These are phyloP conservation scores for Hemileccinum impolitum DNA, from an alignment of 768 basidiomycete species.

Conservation along the genomic window DNA sequence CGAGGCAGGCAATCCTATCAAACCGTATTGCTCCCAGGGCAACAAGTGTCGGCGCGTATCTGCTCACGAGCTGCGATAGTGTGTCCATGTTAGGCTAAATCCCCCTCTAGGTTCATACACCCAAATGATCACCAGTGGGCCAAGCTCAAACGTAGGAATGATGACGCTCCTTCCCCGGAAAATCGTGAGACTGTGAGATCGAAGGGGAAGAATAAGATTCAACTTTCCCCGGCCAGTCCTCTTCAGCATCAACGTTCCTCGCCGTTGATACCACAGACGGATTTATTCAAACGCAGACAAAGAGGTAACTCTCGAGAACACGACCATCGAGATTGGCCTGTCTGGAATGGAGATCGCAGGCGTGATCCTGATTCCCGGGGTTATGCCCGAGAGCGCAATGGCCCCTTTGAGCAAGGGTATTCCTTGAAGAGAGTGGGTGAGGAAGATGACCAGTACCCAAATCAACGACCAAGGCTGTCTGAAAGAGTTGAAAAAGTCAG, in stretches of 20 bases:
- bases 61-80: constrained; percentile 6
- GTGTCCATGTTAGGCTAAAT: constrained; percentile 5
- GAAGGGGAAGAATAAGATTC: constrained; percentile 22
- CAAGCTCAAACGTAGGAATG: constrained; percentile 18
- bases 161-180: constrained; percentile 19
- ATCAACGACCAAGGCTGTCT: constrained; percentile 26
- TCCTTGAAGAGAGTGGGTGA: constrained; percentile 27
- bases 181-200: constrained; percentile 18
- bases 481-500: constrained; percentile 31
- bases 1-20: constrained; percentile 38
- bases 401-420: constrained; percentile 10
- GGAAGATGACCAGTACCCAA: constrained; percentile 21
- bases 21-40: constrained; percentile 46
- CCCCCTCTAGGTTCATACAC: constrained; percentile 43
- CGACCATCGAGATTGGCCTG: constrained; percentile 21
- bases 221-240: constrained; percentile 19
- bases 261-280: constrained; percentile 43
- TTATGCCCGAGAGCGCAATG: constrained; percentile 18
- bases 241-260: constrained; percentile 25
- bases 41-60: constrained; percentile 46
- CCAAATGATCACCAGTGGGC: constrained; percentile 46
- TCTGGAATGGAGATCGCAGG: constrained; percentile 21
- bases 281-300: constrained; percentile 37
- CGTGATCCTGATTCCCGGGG: constrained; percentile 23
- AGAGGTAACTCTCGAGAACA: constrained; percentile 21